Conservation (phyloP, 768 basidiomycete species). For the Phaeotremella fagi region DNA sequence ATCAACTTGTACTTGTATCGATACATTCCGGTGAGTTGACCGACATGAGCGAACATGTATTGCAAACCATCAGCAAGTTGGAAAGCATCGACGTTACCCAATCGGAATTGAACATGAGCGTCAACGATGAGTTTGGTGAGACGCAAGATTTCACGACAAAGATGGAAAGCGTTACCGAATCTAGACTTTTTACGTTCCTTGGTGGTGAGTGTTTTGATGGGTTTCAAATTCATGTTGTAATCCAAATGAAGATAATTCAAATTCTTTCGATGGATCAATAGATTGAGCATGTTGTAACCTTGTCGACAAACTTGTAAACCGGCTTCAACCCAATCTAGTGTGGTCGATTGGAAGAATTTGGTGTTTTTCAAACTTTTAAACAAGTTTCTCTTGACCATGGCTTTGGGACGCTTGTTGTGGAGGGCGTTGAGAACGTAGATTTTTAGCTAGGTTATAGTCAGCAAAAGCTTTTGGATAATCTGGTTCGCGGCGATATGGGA, state of each 20-base stretch:
- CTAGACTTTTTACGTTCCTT: conserved; percentile 99
- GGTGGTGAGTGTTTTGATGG: conserved; percentile 86
- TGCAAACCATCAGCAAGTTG: conserved; percentile 97
- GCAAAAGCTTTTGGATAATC: no score
- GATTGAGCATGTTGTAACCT: conserved; percentile 98
- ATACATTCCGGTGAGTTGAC: conserved; percentile 98
- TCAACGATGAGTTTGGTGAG: conserved; percentile 98
- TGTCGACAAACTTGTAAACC: conserved; percentile 97
- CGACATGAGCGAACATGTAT: conserved; percentile 95
- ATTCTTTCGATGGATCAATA: conserved; percentile 94
- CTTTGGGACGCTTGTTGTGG: conserved; percentile 80
- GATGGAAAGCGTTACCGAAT: conserved; percentile 93
- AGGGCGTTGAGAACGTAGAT: conserved; percentile 93
- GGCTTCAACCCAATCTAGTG: conserved; percentile 97
- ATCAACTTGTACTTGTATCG: conserved; percentile 97
- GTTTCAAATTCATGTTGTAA: conserved; percentile 98
- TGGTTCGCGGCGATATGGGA: no score
- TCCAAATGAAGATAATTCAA: conserved; percentile 75
- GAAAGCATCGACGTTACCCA: conserved; percentile 98
- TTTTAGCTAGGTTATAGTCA: conserved; percentile 53
- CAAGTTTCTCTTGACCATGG: conserved; percentile 96
- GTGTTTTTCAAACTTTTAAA: conserved; percentile 85
- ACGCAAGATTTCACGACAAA: conserved; percentile 95
- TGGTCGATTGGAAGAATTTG: conserved; percentile 99
- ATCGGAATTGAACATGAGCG: conserved; percentile 95